These are phyloP conservation scores for Grigorovia jiainica DNA, from an alignment of 805 yeast species.

Conservation along the genomic window DNA sequence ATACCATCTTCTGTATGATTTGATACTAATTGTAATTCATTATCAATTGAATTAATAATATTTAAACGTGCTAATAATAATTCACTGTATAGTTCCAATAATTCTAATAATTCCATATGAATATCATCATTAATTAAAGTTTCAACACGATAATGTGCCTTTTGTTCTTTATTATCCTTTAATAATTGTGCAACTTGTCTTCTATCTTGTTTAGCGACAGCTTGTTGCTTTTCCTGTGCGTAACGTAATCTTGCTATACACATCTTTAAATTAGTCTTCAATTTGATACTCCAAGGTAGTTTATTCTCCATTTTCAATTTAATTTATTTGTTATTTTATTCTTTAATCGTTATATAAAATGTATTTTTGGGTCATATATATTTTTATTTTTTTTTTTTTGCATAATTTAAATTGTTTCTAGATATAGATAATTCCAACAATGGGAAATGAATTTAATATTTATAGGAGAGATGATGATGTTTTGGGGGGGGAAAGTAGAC, in stretches of 20 bases:
- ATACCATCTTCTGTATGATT: constrained; percentile 36
- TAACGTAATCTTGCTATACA: constrained; percentile 61
- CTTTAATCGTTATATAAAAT: too few relatives aligned
- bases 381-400: too few relatives aligned
- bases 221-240: constrained; percentile 64
- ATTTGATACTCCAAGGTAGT: constrained; percentile 10
- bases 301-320: neutral
- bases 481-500: too few relatives aligned
- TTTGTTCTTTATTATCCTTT: constrained; percentile 61
- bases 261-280: constrained; percentile 41
- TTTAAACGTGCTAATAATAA: constrained; percentile 65
- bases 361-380: too few relatives aligned
- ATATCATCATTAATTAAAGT: constrained; percentile 77
- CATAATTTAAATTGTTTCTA: too few relatives aligned
- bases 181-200: constrained; percentile 63
- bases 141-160: constrained; percentile 77
- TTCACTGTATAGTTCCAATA: constrained; percentile 75
- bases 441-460: too few relatives aligned
- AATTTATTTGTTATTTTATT: neutral
- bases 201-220: constrained; percentile 66
- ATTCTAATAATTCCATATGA: constrained; percentile 67
- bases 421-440: too few relatives aligned
- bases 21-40: constrained; percentile 26
- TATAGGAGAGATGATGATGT: too few relatives aligned
- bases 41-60: constrained; percentile 38